Evolutionary conservation across 805 yeast species (phyloP).

Genomic region (Ascoidea asiatica): DNA sequence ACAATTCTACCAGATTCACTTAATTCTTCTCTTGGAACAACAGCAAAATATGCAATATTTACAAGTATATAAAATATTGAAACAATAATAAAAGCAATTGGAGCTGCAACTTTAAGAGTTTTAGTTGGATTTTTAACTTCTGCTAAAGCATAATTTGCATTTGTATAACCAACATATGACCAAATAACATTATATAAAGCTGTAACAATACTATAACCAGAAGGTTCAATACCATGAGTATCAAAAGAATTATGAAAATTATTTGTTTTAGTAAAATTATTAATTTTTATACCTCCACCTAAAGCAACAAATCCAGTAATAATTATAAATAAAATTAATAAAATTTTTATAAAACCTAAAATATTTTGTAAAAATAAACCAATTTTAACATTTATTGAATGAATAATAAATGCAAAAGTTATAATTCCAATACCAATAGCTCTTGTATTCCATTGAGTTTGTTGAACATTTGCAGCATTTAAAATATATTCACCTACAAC

Average conservation of each 20-base stretch:
- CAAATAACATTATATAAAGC: constrained; percentile 75
- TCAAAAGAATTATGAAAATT: constrained; percentile 48
- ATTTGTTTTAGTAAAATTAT: constrained; percentile 35
- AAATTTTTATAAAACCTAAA: constrained; percentile 61
- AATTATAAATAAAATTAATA: constrained; percentile 54
- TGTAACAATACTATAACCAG: constrained; percentile 58
- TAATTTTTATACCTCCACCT: constrained; percentile 45
- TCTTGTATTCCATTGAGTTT: constrained; percentile 64
- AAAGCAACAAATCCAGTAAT: constrained; percentile 77
- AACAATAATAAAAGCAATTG: constrained; percentile 48
- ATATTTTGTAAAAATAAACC: constrained; percentile 56
- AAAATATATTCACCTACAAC: constrained; percentile 70
- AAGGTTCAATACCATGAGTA: constrained; percentile 30
- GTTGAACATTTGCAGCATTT: constrained; percentile 56
- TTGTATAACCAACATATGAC: constrained; percentile 76
- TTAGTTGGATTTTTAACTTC: constrained; percentile 64
- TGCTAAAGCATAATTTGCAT: constrained; percentile 72
- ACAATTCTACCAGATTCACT: constrained; percentile 51
- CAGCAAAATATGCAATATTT: constrained; percentile 71
- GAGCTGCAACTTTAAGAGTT: constrained; percentile 62
- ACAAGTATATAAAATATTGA: constrained; percentile 61
- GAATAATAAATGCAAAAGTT: constrained; percentile 53
- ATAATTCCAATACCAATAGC: constrained; percentile 67
- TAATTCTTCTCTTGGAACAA: constrained; percentile 55
- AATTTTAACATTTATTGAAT: constrained; percentile 44